A percentile compares a stretch with the other conserved stretches of the same genome.
phyloP scores from a whole-genome alignment of 352 stramenopile genomes.

The Pythium aristosporum region DNA sequence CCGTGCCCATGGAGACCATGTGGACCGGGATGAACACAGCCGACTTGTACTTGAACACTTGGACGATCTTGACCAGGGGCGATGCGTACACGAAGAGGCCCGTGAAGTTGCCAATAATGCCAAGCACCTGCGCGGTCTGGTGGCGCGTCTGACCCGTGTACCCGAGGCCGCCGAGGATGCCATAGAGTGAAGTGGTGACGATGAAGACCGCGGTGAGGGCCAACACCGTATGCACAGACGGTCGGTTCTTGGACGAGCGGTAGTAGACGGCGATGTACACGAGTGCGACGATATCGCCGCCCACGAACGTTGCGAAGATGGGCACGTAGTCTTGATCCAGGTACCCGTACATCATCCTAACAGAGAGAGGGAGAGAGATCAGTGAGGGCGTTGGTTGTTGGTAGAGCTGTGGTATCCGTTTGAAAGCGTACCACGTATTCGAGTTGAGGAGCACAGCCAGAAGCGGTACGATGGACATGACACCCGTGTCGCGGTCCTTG shows the following conservation, averaged over 20 bases:
- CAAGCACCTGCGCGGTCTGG: constrained; percentile 24
- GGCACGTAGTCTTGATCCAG: constrained; percentile 48
- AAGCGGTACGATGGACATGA: constrained; percentile 54
- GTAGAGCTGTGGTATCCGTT: neutral
- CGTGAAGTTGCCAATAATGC: constrained; percentile 41
- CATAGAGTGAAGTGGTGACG: constrained; percentile 39
- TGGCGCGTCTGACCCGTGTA: constrained; percentile 32
- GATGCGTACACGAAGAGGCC: constrained; percentile 48
- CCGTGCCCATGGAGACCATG: constrained; percentile 39
- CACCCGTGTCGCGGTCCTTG: constrained; percentile 37
- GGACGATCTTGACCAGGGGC: constrained; percentile 49
- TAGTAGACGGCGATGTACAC: constrained; percentile 57
- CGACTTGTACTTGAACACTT: constrained; percentile 47
- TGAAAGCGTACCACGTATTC: constrained; percentile 31
- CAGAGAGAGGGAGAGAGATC: neutral
- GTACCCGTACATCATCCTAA: constrained; percentile 45
- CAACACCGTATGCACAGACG: neutral
- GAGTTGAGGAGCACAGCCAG: constrained; percentile 45
- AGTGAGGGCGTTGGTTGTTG: neutral
- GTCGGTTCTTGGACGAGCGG: constrained; percentile 26
- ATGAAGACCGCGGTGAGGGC: constrained; percentile 8
- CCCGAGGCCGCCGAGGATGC: constrained; percentile 29
- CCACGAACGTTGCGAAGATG: constrained; percentile 42
- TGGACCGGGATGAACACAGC: constrained; percentile 40
- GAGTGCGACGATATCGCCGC: constrained; percentile 32